phyloP scores from a whole-genome alignment of 306 rosid genomes.

The Quercus rubra region DNA sequence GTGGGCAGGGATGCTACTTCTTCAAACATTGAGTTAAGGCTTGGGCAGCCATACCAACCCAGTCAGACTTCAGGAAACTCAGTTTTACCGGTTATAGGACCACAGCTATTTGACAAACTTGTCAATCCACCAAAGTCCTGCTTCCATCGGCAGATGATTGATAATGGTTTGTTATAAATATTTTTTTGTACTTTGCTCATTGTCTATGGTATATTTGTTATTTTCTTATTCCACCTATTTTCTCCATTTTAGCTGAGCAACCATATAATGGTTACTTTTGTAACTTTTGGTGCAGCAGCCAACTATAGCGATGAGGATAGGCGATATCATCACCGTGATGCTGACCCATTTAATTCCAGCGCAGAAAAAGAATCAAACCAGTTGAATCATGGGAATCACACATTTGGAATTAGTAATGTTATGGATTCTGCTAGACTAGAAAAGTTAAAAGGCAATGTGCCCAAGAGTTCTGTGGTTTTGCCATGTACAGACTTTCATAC shows the following conservation, averaged over 20 bases:
- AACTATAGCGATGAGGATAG: conserved; percentile 21
- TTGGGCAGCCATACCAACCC: conserved; percentile 54
- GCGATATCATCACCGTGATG: conserved; percentile 25
- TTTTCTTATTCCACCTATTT: not conserved
- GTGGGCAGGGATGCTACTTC: conserved; percentile 37
- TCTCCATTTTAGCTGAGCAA: conserved; percentile 18
- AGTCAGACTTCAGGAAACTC: conserved; percentile 32
- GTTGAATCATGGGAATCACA: conserved; percentile 30
- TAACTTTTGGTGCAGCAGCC: conserved; percentile 30
- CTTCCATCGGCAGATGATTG: conserved; percentile 34
- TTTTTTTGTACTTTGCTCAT: conserved; percentile 10
- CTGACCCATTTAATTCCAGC: conserved; percentile 21
- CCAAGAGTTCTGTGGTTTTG: conserved; percentile 32
- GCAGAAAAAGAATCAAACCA: conserved; percentile 31
- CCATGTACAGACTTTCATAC: conserved; percentile 23
- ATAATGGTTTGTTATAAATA: conserved; percentile 44
- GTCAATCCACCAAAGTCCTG: conserved; percentile 38
- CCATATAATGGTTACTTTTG: conserved; percentile 19
- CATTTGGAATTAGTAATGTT: conserved; percentile 29
- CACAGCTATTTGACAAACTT: conserved; percentile 31
- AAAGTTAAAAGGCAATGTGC: conserved; percentile 17
- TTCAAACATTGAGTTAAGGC: conserved; percentile 58
- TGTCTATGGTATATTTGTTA: conserved; percentile 7
- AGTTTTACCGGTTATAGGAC: conserved; percentile 35
- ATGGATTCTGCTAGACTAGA: conserved; percentile 28